These are phyloP conservation scores for Fusarium mangiferae DNA, from an alignment of 2,329 filamentous ascomycete species.

Conservation along the genomic window DNA sequence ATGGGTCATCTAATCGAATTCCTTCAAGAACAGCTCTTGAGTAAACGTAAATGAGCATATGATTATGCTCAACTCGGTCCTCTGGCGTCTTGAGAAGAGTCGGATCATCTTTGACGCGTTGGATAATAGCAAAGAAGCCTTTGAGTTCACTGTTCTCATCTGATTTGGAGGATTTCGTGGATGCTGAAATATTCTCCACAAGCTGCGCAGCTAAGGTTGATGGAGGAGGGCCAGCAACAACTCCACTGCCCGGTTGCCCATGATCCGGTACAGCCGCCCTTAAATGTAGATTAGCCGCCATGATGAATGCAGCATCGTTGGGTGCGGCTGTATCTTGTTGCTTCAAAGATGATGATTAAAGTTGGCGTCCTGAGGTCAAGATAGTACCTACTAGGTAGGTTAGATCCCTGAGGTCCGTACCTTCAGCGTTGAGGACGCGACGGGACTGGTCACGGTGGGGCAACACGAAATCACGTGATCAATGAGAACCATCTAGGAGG, in stretches of 20 bases:
- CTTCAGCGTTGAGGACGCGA: constrained; percentile 29
- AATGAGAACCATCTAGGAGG: neutral
- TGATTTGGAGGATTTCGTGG: constrained; percentile 68
- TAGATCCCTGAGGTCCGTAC: neutral
- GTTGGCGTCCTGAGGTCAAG: neutral
- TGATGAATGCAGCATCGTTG: constrained; percentile 44
- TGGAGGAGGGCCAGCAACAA: constrained; percentile 61
- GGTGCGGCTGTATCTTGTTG: neutral
- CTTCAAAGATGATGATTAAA: neutral
- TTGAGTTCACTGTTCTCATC: constrained; percentile 80
- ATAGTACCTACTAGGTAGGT: neutral
- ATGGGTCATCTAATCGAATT: constrained; percentile 74
- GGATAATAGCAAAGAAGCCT: constrained; percentile 70
- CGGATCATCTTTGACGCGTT: constrained; percentile 63
- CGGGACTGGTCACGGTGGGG: constrained; percentile 34
- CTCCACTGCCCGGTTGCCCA: constrained; percentile 28
- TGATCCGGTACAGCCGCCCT: constrained; percentile 33
- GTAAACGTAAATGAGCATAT: constrained; percentile 87
- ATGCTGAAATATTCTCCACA: constrained; percentile 80
- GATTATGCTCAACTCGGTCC: constrained; percentile 79
- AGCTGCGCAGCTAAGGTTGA: constrained; percentile 91
- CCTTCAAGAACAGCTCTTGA: constrained; percentile 80
- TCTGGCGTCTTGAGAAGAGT: constrained; percentile 67
- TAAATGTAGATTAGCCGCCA: constrained; percentile 42
- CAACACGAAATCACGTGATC: constrained; percentile 40